Base-by-base conservation (phyloP, 1,284 basidiomycete genomes). In the Blastosporella zonata region DNA sequence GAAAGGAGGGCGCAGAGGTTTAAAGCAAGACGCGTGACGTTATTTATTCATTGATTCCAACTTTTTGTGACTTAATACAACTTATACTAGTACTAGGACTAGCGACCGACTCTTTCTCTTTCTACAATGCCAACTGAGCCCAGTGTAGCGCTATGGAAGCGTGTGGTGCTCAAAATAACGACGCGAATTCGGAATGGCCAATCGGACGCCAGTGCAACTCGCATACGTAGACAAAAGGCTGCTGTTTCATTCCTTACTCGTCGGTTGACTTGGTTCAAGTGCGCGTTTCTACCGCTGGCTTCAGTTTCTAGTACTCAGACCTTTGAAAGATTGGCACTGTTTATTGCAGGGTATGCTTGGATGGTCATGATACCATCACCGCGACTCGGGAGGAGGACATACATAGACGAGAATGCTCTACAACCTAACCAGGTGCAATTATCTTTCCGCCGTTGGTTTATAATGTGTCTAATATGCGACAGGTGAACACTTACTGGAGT, bases 341-440 rank as follows among this genome's bases (percentile, higher is more conserved):
- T 89, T 35, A 47, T 75, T 21, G 64, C 73, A 10, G 90, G 91
- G 12, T 82, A 87, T 63, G 47, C 78, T 20, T 95, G 93, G 90
- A 75, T 95, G 64, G 54, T 84, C 4, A 66, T 77, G 8, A 74
- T 95, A 44, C 92, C 92, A 3, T 73, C 77, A 12, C 73, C 79
- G 13, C 64, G 69, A 1, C 72, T 95, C 2, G 86, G 84, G 13
- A 77, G 84, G 58, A 64, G 69, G 3, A 88, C 84, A 13, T 95
- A 91, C 63, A 87, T 94, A 39, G 92, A 95, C 63, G 94, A 97
- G 71, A 95, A 97, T 66, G 94, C 95, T 0, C 70, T 97, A 21
- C 90, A 93, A 61, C 93, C 95, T 3, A 86, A 80, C 2, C 90
- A 94, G 72, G 93, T 93, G 56, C 59, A 53, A 38, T 40, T 10